Evolutionary conservation across 805 yeast genomes (phyloP).

Genomic region (Diddensiella santjacobensis): DNA sequence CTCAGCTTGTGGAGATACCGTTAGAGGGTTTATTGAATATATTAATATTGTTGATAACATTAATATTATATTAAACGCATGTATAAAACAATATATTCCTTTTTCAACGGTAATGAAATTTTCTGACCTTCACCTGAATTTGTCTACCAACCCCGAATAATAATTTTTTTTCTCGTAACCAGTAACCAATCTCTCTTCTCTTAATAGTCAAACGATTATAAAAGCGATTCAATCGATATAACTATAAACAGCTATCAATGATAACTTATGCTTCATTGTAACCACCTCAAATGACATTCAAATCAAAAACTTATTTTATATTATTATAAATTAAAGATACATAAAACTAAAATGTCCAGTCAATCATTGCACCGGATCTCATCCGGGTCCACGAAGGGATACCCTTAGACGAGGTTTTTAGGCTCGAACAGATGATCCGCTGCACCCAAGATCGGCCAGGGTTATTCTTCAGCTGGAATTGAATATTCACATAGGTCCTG

Average conservation of each 20-base stretch:
- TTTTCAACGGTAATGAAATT: neutral
- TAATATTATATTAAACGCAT: neutral
- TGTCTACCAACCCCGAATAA: too few species aligned
- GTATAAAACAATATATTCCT: neutral
- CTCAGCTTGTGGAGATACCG: constrained; percentile 99
- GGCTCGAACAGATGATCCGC: constrained; percentile 45
- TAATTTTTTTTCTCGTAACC: too few species aligned
- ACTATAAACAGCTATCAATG: too few species aligned
- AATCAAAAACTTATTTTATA: too few species aligned
- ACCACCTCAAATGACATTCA: too few species aligned
- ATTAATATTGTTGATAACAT: neutral
- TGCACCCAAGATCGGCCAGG: constrained; percentile 62
- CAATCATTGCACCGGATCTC: constrained; percentile 62
- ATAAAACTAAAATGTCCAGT: constrained; percentile 36
- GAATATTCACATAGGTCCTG: constrained; percentile 35
- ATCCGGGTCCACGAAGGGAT: constrained; percentile 64
- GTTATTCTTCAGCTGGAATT: constrained; percentile 48
- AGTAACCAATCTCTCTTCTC: too few species aligned
- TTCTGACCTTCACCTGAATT: neutral
- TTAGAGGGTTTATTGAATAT: constrained; percentile 44
- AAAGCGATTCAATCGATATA: too few species aligned
- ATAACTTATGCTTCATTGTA: too few species aligned
- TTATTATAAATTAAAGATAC: too few species aligned
- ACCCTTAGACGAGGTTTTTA: constrained; percentile 43
- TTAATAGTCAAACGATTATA: too few species aligned